Conservation (phyloP, 2,329 filamentous ascomycete genomes). For the Sodiomyces alkalinus region DNA sequence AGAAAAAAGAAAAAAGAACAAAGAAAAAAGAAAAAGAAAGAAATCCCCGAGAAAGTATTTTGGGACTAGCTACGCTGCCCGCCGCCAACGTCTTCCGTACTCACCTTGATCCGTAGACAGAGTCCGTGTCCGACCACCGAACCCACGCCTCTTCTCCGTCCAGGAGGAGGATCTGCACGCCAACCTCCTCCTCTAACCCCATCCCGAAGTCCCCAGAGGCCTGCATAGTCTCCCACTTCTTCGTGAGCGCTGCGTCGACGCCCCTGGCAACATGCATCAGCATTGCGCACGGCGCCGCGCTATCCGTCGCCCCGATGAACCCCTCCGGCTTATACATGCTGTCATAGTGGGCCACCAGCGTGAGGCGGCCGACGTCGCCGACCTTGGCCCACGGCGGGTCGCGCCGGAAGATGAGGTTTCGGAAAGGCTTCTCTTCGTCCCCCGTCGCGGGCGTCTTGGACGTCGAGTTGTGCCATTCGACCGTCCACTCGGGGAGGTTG, state of each 20-base stretch:
- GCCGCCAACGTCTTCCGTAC: no score
- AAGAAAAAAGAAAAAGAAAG: no score
- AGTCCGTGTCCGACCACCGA: conserved; percentile 66
- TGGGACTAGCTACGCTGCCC: not conserved
- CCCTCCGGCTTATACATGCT: conserved; percentile 65
- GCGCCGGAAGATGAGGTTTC: conserved; percentile 71
- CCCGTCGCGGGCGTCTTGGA: conserved; percentile 64
- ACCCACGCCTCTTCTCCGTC: conserved; percentile 92
- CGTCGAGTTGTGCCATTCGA: conserved; percentile 84
- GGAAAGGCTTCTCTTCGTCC: conserved; percentile 59
- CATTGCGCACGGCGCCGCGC: conserved; percentile 87
- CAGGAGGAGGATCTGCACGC: conserved; percentile 76
- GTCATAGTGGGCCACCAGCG: conserved; percentile 89
- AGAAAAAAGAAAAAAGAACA: no score
- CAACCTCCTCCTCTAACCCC: conserved; percentile 57
- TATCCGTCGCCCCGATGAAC: conserved; percentile 89
- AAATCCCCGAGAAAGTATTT: no score
- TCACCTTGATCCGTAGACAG: conserved; percentile 73
- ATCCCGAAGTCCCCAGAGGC: conserved; percentile 35
- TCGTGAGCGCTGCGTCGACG: conserved; percentile 63
- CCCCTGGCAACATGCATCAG: conserved; percentile 72
- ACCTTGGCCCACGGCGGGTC: conserved; percentile 69
- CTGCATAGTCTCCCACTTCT: conserved; percentile 66
- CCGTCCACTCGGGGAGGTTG: conserved; percentile 61
- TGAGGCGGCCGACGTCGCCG: conserved; percentile 68